Conservation (phyloP, 331 rosid genomes). For the Spiraea crenata region DNA sequence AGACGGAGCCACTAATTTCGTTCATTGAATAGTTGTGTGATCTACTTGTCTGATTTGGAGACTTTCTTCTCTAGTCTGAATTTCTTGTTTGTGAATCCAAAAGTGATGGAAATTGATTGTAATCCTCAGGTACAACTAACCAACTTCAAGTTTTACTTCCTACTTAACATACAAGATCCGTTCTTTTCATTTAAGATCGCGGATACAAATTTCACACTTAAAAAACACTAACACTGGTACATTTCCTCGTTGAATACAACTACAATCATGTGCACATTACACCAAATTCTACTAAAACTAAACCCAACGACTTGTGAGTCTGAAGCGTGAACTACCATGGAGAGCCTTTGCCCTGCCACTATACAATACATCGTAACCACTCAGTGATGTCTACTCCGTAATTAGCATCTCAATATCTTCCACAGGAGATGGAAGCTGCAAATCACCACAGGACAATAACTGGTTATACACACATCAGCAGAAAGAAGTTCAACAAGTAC, state of each 20-base stretch:
- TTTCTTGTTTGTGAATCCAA: not conserved
- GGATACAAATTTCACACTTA: slow-evolving; percentile 5
- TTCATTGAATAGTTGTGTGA: not conserved
- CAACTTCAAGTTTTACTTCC: not conserved
- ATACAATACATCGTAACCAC: not conserved
- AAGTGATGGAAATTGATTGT: too few species aligned
- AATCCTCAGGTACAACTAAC: not conserved
- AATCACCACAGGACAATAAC: slow-evolving; percentile 24
- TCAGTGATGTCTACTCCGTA: slow-evolving; percentile 51
- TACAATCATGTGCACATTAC: slow-evolving; percentile 9
- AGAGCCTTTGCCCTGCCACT: slow-evolving; percentile 28
- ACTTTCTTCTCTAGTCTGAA: not conserved
- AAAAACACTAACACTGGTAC: not conserved
- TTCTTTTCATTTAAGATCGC: not conserved
- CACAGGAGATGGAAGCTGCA: slow-evolving; percentile 67
- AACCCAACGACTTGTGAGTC: slow-evolving; percentile 18
- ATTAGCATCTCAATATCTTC: slow-evolving; percentile 66
- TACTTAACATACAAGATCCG: slow-evolving; percentile 2
- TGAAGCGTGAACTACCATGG: not conserved
- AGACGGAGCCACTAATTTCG: not conserved
- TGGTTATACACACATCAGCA: not conserved
- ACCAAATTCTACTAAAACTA: not conserved
- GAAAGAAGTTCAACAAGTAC: not conserved
- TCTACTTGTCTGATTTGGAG: not conserved
- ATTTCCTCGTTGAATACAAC: slow-evolving; percentile 22